Conservation (phyloP, 2,329 filamentous ascomycete species). For the Ustilaginoidea virens region DNA sequence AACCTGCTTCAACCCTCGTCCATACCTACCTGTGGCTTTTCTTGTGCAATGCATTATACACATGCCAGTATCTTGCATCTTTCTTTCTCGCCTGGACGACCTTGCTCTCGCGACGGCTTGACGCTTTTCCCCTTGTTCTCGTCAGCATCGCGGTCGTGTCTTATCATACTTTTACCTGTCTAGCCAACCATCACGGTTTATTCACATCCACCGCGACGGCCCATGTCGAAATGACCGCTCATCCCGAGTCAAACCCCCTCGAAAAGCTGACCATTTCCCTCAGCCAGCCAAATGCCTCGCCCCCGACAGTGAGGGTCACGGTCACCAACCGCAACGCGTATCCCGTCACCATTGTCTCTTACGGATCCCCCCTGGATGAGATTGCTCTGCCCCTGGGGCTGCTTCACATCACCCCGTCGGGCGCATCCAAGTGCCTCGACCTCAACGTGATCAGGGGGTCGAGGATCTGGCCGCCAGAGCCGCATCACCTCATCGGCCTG, state of each 20-base stretch:
- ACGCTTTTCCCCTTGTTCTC: too few relatives aligned
- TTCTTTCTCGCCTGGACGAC: too few relatives aligned
- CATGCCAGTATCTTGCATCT: too few relatives aligned
- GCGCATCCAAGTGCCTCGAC: slow-evolving; percentile 13
- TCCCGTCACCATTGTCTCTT: slow-evolving; percentile 20
- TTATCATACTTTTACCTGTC: too few relatives aligned
- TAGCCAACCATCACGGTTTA: too few relatives aligned
- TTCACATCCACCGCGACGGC: too few relatives aligned
- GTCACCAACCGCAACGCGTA: slow-evolving; percentile 21
- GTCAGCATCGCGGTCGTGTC: too few relatives aligned
- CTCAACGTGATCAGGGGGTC: slow-evolving; percentile 16
- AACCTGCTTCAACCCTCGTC: too few relatives aligned
- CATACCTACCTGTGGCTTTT: too few relatives aligned
- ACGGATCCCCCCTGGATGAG: slow-evolving; percentile 23
- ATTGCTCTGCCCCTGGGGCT: slow-evolving; percentile 20
- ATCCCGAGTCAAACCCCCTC: slow-evolving; percentile 7
- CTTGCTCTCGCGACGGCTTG: too few relatives aligned
- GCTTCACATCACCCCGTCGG: slow-evolving; percentile 16
- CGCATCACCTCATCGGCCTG: slow-evolving; percentile 18
- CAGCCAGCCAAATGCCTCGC: slow-evolving; percentile 15
- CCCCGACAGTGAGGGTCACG: slow-evolving; percentile 18
- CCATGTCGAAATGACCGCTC: too few relatives aligned
- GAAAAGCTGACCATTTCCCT: slow-evolving; percentile 16
- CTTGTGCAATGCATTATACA: too few relatives aligned
- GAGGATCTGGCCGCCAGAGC: slow-evolving; percentile 19